Evolutionary conservation across 768 basidiomycete species (phyloP), one percentile per base, ranked within the genome.

Genomic region (Serendipita sp.): DNA sequence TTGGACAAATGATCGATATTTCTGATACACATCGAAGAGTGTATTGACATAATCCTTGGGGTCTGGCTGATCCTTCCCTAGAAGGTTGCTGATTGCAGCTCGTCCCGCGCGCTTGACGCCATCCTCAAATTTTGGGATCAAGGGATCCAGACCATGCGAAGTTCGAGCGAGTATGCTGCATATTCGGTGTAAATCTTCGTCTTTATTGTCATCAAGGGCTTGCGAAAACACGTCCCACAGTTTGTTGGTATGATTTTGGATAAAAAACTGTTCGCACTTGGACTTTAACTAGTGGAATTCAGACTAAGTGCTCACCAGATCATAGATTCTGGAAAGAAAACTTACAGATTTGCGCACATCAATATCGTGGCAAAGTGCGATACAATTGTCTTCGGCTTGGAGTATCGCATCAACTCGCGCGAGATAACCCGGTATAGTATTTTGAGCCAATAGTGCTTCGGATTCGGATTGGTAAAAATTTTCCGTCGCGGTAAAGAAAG

Each of bases 31-130:
- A 64, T 90, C 87, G 44, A 99, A 75, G 61, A 99, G 71, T 1
- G 91, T 89, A 70, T 96, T 90, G 62, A 98, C 89, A 68, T 98
- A 99, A 28, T 85, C 84, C 73, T 93, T 96, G 24, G 95, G 90
- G 70, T 96, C 93, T 73, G 64, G 62, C 91, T 72, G 70, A 45
- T 83, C 85, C 48, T 78, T 79, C 58, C 81, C 75, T 9, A 77
- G 76, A 28, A 85, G 72, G 70, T 86, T 89, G 53, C 85, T 81
- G 26, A 97, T 86, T 1, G 90, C 87, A 28, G 81, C 81, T 64
- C 89, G 72, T 28, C 95, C 95, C 14, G 89, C 83, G 69, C 83
- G 82, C 79, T 95, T 96, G 71, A 98, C 95, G 72, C 95, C 93
- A 67, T 88, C 86, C 75, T 94, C 94, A 70, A 97, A 99, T 69